Percentiles rank a stretch among this genome's conserved stretches.
phyloP scores from a whole-genome alignment of 495 filamentous ascomycete species.

The Umbilicaria muhlenbergii region DNA sequence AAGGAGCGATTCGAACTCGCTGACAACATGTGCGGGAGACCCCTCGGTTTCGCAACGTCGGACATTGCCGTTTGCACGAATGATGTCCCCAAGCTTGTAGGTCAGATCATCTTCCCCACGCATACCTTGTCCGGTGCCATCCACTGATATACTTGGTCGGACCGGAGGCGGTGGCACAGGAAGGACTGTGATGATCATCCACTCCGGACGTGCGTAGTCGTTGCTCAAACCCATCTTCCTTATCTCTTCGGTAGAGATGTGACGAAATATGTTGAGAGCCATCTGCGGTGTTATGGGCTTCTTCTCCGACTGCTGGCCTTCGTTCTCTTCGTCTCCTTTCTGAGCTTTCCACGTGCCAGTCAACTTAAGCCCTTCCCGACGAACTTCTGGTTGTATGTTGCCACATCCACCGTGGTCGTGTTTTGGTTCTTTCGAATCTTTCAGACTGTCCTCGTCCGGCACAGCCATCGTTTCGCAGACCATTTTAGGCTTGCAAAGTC shows the following conservation, averaged over 20 bases:
- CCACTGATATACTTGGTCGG: slow-evolving; percentile 85
- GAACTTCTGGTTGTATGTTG: slow-evolving; percentile 73
- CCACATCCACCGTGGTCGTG: slow-evolving; percentile 81
- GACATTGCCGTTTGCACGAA: slow-evolving; percentile 92
- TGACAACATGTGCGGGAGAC: slow-evolving; percentile 72
- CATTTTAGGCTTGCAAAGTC: slow-evolving; percentile 71
- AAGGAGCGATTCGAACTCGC: slow-evolving; percentile 80
- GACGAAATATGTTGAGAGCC: slow-evolving; percentile 71
- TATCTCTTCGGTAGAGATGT: slow-evolving; percentile 66
- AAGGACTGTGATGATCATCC: slow-evolving; percentile 93
- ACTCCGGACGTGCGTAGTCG: slow-evolving; percentile 88
- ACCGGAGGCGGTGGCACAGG: slow-evolving; percentile 93
- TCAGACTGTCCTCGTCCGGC: slow-evolving; percentile 45
- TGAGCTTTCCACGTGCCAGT: slow-evolving; percentile 64
- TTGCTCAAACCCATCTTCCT: slow-evolving; percentile 77
- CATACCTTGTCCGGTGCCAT: slow-evolving; percentile 73
- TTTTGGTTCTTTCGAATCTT: slow-evolving; percentile 28
- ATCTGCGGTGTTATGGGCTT: slow-evolving; percentile 66
- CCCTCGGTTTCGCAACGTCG: slow-evolving; percentile 75
- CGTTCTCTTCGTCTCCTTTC: slow-evolving; percentile 54
- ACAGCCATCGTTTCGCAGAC: slow-evolving; percentile 60
- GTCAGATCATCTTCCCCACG: slow-evolving; percentile 97
- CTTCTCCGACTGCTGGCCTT: slow-evolving; percentile 60
- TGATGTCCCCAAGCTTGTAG: slow-evolving; percentile 95
- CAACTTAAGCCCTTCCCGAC: slow-evolving; percentile 69